These are phyloP conservation scores for Pleomassaria siparia DNA, from an alignment of 2,329 filamentous ascomycete genomes.

Conservation along the genomic window DNA sequence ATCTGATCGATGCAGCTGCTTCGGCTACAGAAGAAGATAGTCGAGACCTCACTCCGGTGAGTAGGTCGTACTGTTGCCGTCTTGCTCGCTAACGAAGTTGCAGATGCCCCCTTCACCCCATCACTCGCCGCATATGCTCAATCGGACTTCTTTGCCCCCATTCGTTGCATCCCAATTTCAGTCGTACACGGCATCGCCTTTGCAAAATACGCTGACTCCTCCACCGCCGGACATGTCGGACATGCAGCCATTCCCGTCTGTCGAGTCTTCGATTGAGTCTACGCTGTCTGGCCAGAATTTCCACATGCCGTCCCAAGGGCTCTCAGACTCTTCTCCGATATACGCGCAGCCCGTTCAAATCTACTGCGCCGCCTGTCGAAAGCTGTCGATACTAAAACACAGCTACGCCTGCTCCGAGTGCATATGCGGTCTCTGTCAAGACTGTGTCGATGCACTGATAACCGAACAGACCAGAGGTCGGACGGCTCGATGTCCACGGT, in stretches of 20 bases:
- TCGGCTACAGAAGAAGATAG: conserved; percentile 93
- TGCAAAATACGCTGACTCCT: conserved; percentile 88
- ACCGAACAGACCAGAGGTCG: conserved; percentile 70
- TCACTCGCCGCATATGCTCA: conserved; percentile 53
- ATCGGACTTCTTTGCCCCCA: conserved; percentile 64
- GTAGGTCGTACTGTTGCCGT: conserved; percentile 36
- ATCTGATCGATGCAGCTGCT: conserved; percentile 90
- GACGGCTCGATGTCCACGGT: conserved; percentile 72
- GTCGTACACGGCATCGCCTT: conserved; percentile 82
- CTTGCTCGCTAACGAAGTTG: conserved; percentile 21
- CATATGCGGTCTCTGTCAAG: conserved; percentile 86
- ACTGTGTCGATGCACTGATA: conserved; percentile 81
- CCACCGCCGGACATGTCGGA: conserved; percentile 56
- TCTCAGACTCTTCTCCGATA: conserved; percentile 63
- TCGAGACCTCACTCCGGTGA: conserved; percentile 80
- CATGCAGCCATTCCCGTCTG: conserved; percentile 78
- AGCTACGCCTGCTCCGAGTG: conserved; percentile 96
- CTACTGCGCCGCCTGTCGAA: conserved; percentile 86
- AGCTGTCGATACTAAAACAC: conserved; percentile 73
- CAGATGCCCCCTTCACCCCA: conserved; percentile 55
- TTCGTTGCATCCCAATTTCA: conserved; percentile 54
- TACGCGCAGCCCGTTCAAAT: conserved; percentile 67
- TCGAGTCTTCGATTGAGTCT: conserved; percentile 73
- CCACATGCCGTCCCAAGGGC: conserved; percentile 56
- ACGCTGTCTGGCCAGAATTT: conserved; percentile 72